A percentile compares a stretch with the other conserved stretches of the same genome.
These are phyloP conservation scores for Xerocomus minutiporus DNA, from an alignment of 1,284 basidiomycete species.

Conservation along the genomic window DNA sequence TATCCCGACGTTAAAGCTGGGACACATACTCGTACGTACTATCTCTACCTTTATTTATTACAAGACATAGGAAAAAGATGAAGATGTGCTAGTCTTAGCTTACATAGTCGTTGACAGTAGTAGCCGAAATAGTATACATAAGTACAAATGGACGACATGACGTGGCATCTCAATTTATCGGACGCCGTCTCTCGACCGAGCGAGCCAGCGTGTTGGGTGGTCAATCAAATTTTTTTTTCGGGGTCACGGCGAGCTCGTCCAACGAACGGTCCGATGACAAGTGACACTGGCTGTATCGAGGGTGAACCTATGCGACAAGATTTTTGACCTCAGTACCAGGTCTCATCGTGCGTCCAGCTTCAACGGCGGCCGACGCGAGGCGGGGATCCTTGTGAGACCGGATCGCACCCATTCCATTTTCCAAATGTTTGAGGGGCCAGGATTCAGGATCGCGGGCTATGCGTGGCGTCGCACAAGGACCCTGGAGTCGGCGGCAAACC, in stretches of 20 bases:
- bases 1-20: not conserved
- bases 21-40: constrained; percentile 6
- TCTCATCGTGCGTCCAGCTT: too few species aligned
- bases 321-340: too few species aligned
- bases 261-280: not conserved
- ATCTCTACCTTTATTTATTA: not conserved
- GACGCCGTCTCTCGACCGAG: not conserved
- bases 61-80: not conserved
- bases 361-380: too few species aligned
- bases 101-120: constrained; percentile 3
- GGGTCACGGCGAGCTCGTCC: not conserved
- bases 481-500: not conserved
- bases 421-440: too few species aligned
- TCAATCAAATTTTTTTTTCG: not conserved
- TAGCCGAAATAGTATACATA: not conserved
- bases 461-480: too few species aligned
- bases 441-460: too few species aligned
- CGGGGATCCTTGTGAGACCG: too few species aligned
- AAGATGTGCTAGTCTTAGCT: not conserved
- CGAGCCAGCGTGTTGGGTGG: not conserved
- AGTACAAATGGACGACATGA: not conserved
- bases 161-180: not conserved
- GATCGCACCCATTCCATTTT: too few species aligned
- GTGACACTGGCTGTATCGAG: not conserved
- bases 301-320: not conserved